Evolutionary conservation across 805 yeast species (phyloP).

Genomic region (Yarrowia deformans): DNA sequence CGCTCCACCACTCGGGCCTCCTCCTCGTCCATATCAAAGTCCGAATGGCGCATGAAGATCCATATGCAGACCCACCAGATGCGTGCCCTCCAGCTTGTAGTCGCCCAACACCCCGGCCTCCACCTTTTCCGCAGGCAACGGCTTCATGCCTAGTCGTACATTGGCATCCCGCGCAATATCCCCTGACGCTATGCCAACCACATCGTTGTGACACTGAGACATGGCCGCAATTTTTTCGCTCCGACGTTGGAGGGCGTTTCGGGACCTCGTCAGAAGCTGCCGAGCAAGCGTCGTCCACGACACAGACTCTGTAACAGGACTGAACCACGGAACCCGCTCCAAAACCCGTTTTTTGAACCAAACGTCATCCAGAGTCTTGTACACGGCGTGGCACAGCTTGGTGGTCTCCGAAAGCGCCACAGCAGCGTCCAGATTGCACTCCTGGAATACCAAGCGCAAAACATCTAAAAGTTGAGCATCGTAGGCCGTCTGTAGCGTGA

Average conservation of each 20-base stretch:
- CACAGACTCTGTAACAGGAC: too few relatives aligned
- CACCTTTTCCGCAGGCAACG: neutral
- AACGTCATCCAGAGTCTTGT: neutral
- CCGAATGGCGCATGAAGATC: neutral
- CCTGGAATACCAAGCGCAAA: neutral
- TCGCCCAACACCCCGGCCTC: slow-evolving; percentile 2
- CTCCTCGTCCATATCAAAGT: neutral
- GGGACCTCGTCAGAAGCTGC: neutral
- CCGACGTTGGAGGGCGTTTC: neutral
- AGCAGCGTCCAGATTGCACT: neutral
- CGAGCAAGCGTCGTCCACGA: neutral
- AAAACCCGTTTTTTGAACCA: neutral
- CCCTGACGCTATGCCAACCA: neutral
- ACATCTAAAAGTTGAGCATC: slow-evolving; percentile 5
- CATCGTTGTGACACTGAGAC: neutral
- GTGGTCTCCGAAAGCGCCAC: neutral
- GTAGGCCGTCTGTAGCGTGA: neutral
- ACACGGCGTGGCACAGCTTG: neutral
- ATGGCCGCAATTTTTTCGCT: neutral
- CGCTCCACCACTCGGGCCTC: neutral
- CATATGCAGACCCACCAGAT: neutral
- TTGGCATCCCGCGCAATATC: neutral
- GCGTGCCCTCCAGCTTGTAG: slow-evolving; percentile 2
- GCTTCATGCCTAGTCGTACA: neutral
- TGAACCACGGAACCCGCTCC: slow-evolving; percentile 7